Evolutionary conservation across 148 eudicot species (phyloP).

Genomic region (Chenopodium suecicum): DNA sequence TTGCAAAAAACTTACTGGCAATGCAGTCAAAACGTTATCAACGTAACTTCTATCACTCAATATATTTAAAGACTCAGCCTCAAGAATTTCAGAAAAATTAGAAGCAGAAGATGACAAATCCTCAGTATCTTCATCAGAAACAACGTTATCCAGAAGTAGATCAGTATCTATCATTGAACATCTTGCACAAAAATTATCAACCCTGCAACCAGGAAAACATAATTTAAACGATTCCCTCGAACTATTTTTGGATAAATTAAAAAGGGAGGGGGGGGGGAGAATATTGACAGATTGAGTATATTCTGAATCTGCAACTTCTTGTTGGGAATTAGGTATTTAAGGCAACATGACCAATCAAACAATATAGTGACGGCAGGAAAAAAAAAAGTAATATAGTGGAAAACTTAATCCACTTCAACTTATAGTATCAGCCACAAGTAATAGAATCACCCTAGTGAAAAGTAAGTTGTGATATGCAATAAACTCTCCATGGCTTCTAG

Average conservation of each 20-base stretch:
- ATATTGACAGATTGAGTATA: neutral
- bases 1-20: conserved; percentile 55
- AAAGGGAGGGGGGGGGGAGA: no score
- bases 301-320: conserved; percentile 1
- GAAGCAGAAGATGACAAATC: conserved; percentile 47
- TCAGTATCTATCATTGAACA: conserved; percentile 67
- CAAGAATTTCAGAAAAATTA: conserved; percentile 49
- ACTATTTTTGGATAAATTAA: no score
- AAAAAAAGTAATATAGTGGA: neutral
- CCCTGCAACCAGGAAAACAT: conserved; percentile 44
- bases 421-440: neutral
- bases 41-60: conserved; percentile 52
- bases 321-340: neutral
- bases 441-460: neutral
- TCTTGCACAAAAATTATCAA: conserved; percentile 43
- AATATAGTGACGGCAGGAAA: neutral
- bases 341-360: neutral
- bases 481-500: neutral
- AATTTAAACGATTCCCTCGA: neutral
- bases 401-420: neutral
- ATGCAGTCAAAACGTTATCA: conserved; percentile 64
- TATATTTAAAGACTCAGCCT: conserved; percentile 54
- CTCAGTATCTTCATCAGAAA: conserved; percentile 46
- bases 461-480: neutral
- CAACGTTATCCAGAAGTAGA: conserved; percentile 39